These are phyloP conservation scores for Phaeomoniella chlamydospora DNA, from an alignment of 2,329 filamentous ascomycete genomes.

Conservation along the genomic window DNA sequence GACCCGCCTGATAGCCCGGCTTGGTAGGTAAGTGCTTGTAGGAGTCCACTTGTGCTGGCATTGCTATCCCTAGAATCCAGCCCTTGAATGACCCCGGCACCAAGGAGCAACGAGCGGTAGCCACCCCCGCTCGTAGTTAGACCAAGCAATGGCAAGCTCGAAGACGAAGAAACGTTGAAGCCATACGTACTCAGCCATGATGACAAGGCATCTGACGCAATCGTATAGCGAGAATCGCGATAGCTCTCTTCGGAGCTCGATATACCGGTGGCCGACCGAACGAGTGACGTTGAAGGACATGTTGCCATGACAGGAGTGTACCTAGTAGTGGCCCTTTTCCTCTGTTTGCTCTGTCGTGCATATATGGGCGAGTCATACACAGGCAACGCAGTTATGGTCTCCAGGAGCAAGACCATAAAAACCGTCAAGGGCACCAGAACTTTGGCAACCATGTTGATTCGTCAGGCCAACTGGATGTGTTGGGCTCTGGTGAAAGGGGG, in stretches of 20 bases:
- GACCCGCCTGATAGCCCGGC: conserved; percentile 30
- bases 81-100: conserved; percentile 25
- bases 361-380: too few species aligned
- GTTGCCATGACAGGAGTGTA: conserved; percentile 20
- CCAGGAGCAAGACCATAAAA: too few species aligned
- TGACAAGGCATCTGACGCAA: conserved; percentile 22
- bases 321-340: conserved; percentile 3
- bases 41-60: conserved; percentile 24
- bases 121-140: conserved; percentile 29
- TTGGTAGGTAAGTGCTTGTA: conserved; percentile 31
- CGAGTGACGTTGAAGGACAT: conserved; percentile 24
- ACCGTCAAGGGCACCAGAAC: background rate
- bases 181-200: conserved; percentile 24
- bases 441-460: background rate
- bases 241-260: conserved; percentile 23
- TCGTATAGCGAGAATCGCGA: conserved; percentile 20
- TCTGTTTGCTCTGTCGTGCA: too few species aligned
- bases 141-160: conserved; percentile 24
- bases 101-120: conserved; percentile 23
- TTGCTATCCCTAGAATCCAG: conserved; percentile 28
- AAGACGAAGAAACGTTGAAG: conserved; percentile 15
- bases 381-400: too few species aligned
- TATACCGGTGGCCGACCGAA: conserved; percentile 21
- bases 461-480: too few species aligned
- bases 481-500: too few species aligned